These are phyloP conservation scores for Rhodotorula kratochvilovae DNA, from an alignment of 768 basidiomycete species.

Conservation along the genomic window DNA sequence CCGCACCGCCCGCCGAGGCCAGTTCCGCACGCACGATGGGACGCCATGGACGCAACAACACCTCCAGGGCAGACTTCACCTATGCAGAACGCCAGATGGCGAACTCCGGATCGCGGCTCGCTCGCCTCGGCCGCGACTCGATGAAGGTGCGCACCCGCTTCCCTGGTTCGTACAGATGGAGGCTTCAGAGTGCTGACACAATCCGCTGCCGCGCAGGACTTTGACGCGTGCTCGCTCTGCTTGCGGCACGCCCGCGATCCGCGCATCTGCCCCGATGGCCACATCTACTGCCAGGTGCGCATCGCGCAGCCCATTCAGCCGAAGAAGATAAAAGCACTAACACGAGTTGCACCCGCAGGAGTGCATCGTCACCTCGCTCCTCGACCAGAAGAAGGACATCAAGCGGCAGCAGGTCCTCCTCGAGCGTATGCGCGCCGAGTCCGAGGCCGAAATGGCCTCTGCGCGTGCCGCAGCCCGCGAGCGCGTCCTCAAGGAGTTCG, in stretches of 20 bases:
- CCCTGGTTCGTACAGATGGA: too few relatives aligned
- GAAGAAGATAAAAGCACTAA: not conserved
- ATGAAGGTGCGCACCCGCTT: constrained; percentile 10
- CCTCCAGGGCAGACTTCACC: constrained; percentile 11
- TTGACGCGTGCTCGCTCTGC: constrained; percentile 81
- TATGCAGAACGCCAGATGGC: constrained; percentile 23
- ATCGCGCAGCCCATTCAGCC: not conserved
- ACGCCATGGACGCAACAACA: constrained; percentile 24
- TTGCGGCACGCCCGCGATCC: constrained; percentile 77
- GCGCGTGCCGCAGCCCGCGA: constrained; percentile 73
- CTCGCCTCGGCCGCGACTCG: constrained; percentile 17
- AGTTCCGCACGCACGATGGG: not conserved
- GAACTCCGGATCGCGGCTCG: constrained; percentile 4
- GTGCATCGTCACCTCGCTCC: constrained; percentile 78
- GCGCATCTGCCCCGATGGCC: constrained; percentile 74
- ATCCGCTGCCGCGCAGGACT: constrained; percentile 61
- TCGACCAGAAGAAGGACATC: constrained; percentile 85
- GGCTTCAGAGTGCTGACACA: not conserved
- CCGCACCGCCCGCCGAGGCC: not conserved
- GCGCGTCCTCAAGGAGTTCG: constrained; percentile 83
- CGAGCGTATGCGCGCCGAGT: constrained; percentile 67
- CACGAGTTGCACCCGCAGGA: constrained; percentile 51
- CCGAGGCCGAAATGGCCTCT: constrained; percentile 69
- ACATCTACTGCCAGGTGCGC: constrained; percentile 70
- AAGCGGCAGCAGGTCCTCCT: constrained; percentile 80